Base-by-base conservation (phyloP, 2,329 filamentous ascomycete genomes). In the Zymoseptoria brevis region DNA sequence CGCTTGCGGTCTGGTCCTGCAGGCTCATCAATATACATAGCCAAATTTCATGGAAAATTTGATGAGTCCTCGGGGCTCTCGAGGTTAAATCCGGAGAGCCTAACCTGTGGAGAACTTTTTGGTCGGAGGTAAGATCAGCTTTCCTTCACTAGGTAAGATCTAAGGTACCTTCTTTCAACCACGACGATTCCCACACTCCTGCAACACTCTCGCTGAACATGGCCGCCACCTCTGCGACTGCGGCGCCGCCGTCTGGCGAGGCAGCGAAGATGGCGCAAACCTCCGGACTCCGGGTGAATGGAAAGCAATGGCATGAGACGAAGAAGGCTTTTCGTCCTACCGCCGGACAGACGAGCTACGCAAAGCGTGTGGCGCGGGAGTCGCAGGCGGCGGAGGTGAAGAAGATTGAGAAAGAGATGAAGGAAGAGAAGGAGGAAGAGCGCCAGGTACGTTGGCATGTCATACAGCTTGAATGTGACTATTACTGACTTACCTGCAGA, bases 351-450 rank as follows among this genome's bases (percentile, higher is more conserved):
- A 89, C 84, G 2, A 85, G 90, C 0, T 97, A 88, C 73, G 86
- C 87, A 66, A 87, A 90, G 75, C 86, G 93, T 56, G 78, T 84
- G 52, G 86, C 87, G 67, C 81, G 86, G 62, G 84, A 90, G 55
- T 83, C 86, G 62, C 82, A 86, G 7, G 81, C 86, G 68, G 82
- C 84, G 11, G 85, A 89, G n/a, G 83, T 89, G 68, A 97, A 96
- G 78, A 89, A 90, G 41, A 91, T 90, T 71, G 94, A 97, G 77
- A 92, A 89, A 76, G 91, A 96, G 75, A 85, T 99, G 85, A 95
- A 93, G 79, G 89, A 91, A 0, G 94, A 96, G 78, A 45, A 45
- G 35, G 35, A 45, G 35, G 35, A 45, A 45, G 87, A 88, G 75
- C 83, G 90, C 76, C 81, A 93, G 81, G 91, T 94, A 75, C 62